Conservation (phyloP, 768 basidiomycete species). For the Daedaleopsis nitida region DNA sequence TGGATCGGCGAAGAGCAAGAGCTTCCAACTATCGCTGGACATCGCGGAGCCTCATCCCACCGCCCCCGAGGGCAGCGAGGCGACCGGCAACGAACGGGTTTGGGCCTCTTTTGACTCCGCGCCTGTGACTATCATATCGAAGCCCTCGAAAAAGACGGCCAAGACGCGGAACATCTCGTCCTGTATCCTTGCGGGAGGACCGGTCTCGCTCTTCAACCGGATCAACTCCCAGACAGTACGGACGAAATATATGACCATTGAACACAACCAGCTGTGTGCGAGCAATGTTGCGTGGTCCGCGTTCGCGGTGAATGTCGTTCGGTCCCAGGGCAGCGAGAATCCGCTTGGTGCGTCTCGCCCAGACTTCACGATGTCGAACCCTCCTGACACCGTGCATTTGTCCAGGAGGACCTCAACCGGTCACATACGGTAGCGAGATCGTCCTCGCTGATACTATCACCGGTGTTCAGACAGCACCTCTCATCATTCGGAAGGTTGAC, state of each 20-base stretch:
- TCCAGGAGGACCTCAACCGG: conserved; percentile 66
- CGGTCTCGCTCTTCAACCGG: conserved; percentile 92
- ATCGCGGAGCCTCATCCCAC: conserved; percentile 73
- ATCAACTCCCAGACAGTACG: conserved; percentile 97
- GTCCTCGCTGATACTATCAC: conserved; percentile 82
- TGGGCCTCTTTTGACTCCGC: conserved; percentile 94
- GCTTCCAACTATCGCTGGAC: conserved; percentile 83
- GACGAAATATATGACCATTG: conserved; percentile 97
- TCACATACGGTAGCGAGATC: conserved; percentile 91
- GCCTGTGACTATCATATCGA: conserved; percentile 93
- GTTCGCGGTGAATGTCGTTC: conserved; percentile 89
- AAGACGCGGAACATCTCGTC: conserved; percentile 92
- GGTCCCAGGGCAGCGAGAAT: conserved; percentile 50
- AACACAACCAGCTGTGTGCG: conserved; percentile 80
- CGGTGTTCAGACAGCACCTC: conserved; percentile 82
- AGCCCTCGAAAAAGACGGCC: conserved; percentile 95
- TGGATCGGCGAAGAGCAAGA: conserved; percentile 86
- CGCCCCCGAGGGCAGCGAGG: conserved; percentile 43
- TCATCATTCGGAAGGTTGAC: conserved; percentile 91
- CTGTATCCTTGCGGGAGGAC: conserved; percentile 86
- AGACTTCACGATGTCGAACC: neutral
- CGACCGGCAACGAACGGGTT: conserved; percentile 54
- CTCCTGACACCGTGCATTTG: neutral
- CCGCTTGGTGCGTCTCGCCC: conserved; percentile 58
- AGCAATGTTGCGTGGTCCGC: conserved; percentile 93